Evolutionary conservation across 108 stramenopile species (phyloP).

Genomic region (Discostella stelligeroides): DNA sequence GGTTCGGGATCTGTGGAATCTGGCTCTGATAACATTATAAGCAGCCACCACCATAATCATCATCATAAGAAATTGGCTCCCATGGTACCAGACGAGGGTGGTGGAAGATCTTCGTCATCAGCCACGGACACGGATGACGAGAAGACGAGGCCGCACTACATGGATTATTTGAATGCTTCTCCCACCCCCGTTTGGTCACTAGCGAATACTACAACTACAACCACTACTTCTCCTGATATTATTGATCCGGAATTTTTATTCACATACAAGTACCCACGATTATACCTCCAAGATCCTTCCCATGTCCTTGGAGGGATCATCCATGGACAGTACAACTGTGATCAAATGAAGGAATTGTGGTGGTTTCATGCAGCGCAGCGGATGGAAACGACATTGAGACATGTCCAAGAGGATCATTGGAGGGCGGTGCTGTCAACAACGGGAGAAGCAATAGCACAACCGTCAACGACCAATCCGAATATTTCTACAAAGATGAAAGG

Average conservation of each 20-base stretch:
- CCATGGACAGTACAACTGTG: not conserved
- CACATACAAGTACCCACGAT: slow-evolving; percentile 33
- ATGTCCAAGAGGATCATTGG: slow-evolving; percentile 25
- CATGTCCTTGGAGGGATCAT: not conserved
- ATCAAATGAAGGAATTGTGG: slow-evolving; percentile 7
- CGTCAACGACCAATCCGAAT: not conserved
- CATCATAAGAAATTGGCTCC: not conserved
- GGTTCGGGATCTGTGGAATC: not conserved
- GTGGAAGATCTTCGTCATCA: not conserved
- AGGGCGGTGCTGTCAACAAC: not conserved
- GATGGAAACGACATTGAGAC: slow-evolving; percentile 30
- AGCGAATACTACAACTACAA: not conserved
- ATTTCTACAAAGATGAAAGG: not conserved
- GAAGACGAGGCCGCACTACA: not conserved
- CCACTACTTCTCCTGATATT: not conserved
- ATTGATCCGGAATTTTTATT: slow-evolving; percentile 25
- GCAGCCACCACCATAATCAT: not conserved
- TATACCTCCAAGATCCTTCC: slow-evolving; percentile 30
- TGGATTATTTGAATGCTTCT: not conserved
- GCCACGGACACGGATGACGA: not conserved
- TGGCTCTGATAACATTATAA: too few species aligned
- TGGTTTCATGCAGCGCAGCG: slow-evolving; percentile 26
- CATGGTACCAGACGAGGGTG: not conserved
- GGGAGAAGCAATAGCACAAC: not conserved
- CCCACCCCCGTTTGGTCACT: slow-evolving; percentile 22